Evolutionary conservation across 176 grass and related monocot genomes (phyloP).

Genomic region (Oryza glaberrima): DNA sequence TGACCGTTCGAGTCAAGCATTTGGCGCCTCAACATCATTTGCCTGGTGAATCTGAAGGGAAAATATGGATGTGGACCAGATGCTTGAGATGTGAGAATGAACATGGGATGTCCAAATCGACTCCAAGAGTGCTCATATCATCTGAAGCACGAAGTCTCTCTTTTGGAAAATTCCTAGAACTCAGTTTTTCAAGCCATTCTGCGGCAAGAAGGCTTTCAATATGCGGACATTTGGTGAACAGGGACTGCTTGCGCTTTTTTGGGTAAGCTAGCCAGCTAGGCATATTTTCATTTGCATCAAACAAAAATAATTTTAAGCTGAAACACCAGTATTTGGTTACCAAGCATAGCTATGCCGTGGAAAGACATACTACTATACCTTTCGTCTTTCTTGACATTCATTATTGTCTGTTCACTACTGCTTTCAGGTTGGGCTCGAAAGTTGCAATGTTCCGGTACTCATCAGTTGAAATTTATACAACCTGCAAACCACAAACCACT

Average conservation of each 20-base stretch:
- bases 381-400: constrained; percentile 15
- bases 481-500: constrained; percentile 82
- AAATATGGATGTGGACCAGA: constrained; percentile 99
- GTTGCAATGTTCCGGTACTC: constrained; percentile 96
- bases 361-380: not conserved
- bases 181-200: constrained; percentile 95
- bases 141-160: constrained; percentile 81
- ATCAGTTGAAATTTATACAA: constrained; percentile 81
- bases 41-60: constrained; percentile 78
- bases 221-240: constrained; percentile 94
- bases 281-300: not conserved
- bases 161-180: constrained; percentile 97
- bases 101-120: constrained; percentile 58
- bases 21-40: constrained; percentile 50
- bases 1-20: constrained; percentile 70
- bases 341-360: constrained; percentile 24
- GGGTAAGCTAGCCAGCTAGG: constrained; percentile 64
- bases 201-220: constrained; percentile 84
- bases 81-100: constrained; percentile 88
- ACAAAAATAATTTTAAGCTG: constrained; percentile 22
- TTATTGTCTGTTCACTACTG: constrained; percentile 6
- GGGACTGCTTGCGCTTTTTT: constrained; percentile 96
- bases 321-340: not conserved
- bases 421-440: constrained; percentile 87
- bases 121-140: constrained; percentile 85